These are phyloP conservation scores for Xylariomycetidae sp. DNA, from an alignment of 2,329 filamentous ascomycete species.

Conservation along the genomic window DNA sequence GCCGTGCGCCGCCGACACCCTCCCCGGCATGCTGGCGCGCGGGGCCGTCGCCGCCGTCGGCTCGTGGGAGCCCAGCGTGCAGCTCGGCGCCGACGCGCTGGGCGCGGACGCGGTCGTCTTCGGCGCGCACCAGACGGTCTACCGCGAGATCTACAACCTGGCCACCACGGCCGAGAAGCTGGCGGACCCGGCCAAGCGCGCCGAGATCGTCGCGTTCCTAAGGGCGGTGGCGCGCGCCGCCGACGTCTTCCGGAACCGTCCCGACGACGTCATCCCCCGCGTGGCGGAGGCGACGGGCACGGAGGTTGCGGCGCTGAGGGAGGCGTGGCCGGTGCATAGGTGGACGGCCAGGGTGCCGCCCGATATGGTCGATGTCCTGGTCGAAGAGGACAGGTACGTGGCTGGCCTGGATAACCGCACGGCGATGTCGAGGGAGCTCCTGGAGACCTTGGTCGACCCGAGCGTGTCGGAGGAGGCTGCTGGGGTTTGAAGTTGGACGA, in stretches of 20 bases:
- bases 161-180: slow-evolving; percentile 28
- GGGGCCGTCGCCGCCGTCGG: slow-evolving; percentile 26
- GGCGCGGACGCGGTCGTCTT: slow-evolving; percentile 23
- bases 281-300: slow-evolving; percentile 21
- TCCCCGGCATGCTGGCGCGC: slow-evolving; percentile 22
- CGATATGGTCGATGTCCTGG: slow-evolving; percentile 21
- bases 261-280: slow-evolving; percentile 19
- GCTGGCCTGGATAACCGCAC: slow-evolving; percentile 9
- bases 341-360: slow-evolving; percentile 21
- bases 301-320: slow-evolving; percentile 16
- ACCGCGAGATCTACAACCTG: slow-evolving; percentile 29
- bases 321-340: slow-evolving; percentile 22
- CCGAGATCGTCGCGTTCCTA: slow-evolving; percentile 26
- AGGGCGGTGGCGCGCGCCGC: slow-evolving; percentile 24
- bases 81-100: slow-evolving; percentile 24
- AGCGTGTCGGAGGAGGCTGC: slow-evolving; percentile 17
- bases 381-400: slow-evolving; percentile 23
- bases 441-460: slow-evolving; percentile 16
- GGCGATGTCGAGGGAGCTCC: slow-evolving; percentile 10
- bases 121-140: slow-evolving; percentile 21
- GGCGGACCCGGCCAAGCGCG: slow-evolving; percentile 18
- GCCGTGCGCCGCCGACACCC: slow-evolving; percentile 24
- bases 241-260: slow-evolving; percentile 20
- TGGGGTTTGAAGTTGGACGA: too few relatives aligned
- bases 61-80: slow-evolving; percentile 29